Conservation (phyloP, 2,329 filamentous ascomycete genomes). For the Orbilia brochopaga region DNA sequence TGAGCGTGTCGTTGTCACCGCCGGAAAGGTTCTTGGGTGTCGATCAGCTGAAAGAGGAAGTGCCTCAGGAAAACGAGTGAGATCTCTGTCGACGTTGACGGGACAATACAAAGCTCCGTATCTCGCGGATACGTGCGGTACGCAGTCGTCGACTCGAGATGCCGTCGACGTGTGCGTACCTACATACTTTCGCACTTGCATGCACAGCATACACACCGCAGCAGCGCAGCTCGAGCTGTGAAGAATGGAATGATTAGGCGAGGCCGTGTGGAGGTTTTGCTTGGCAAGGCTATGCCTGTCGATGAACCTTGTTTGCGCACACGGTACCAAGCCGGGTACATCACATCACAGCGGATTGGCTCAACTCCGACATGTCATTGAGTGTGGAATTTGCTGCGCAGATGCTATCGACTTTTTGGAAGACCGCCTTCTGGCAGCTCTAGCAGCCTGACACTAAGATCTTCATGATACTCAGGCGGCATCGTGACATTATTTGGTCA, state of each 20-base stretch:
- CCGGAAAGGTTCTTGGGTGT: constrained; percentile 23
- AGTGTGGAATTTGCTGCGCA: too few relatives aligned
- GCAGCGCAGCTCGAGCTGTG: constrained; percentile 11
- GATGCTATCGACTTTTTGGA: too few relatives aligned
- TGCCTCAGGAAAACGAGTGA: constrained; percentile 45
- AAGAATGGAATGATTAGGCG: constrained; percentile 39
- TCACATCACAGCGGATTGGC: not conserved
- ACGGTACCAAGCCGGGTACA: constrained; percentile 7
- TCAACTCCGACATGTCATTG: too few relatives aligned
- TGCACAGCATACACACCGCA: constrained; percentile 11
- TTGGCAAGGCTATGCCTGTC: constrained; percentile 35
- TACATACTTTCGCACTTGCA: constrained; percentile 3
- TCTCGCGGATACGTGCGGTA: constrained; percentile 22
- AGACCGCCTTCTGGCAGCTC: too few relatives aligned
- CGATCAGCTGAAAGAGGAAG: constrained; percentile 43
- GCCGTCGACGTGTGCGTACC: constrained; percentile 4
- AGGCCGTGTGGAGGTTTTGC: constrained; percentile 17
- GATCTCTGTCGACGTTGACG: constrained; percentile 6
- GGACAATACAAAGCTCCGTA: constrained; percentile 13
- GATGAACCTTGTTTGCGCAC: constrained; percentile 18
- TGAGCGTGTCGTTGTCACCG: constrained; percentile 9
- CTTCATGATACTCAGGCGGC: too few relatives aligned
- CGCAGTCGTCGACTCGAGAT: constrained; percentile 7
- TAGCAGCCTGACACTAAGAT: too few relatives aligned
- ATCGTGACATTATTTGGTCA: too few relatives aligned